Evolutionary conservation across 1,139 yeast species (phyloP), one percentile per base, ranked within the genome.

Genomic region (Saccharomycopsis hybrid): DNA sequence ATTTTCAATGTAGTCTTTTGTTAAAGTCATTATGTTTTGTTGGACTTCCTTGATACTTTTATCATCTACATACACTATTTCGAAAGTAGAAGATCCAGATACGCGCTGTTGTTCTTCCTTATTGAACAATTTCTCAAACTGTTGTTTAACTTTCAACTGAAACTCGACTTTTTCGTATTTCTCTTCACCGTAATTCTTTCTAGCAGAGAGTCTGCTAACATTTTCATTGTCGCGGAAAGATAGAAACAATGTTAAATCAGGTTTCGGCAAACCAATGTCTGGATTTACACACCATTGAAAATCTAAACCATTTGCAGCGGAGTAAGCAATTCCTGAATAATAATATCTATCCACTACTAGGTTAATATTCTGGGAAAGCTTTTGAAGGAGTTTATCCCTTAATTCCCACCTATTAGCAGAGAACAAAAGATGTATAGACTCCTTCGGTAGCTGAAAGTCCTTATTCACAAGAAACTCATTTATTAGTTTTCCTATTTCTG

Each of bases 361-460:
- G 48, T 73, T 72, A 5, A 64, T 62, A 0, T 96, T 97, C 0
- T 62, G 56, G 1, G 69, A 61, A 39, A 90, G 65, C 18, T 69
- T 62, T 1, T 63, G 54, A 7, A 66, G 60, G 3, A 94, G 78
- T n/a, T 65, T 63, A 1, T 71, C 65, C 3, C 74, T 75, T 35
- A 79, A 62, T 65, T 92, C 98, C 98, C 98, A 94, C 56, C 99
- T 68, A 62, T 94, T 94, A 2, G 98, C 97, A 59, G 90, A 81
- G 65, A 94, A 94, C 38, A 94, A 69, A 41, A 94, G 71, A 65
- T 94, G 99, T 8, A 89, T 82, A 0, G 96, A 73, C 64, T 88
- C 83, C 60, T 85, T 94, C 32, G 80, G 77, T 38, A 88, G 64
- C 9, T 66, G 55, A 54, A 75, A 75, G 0, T 63, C 51, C 30